Base-by-base conservation (phyloP, 805 yeast species). In the Ogataea chonburiensis region DNA sequence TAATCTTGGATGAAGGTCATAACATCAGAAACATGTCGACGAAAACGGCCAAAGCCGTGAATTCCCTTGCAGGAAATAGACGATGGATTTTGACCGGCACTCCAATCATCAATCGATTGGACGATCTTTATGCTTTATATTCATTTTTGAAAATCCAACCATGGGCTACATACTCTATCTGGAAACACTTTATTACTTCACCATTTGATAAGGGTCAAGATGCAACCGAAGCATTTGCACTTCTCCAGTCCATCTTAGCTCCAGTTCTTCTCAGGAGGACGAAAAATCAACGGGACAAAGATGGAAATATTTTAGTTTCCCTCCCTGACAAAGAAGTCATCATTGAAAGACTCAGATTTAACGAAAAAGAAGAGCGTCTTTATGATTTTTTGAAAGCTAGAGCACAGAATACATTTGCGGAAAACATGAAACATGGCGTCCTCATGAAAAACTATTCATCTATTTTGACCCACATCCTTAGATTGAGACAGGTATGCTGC, bases 1-100 rank as follows among this genome's bases (percentile, higher is more conserved):
- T 89, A 3, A 50, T 61, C 20, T 55, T 91, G 7, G 97, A 89
- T 60, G 98, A 89, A 60, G 97, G 93, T 7, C 98, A 91, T 55
- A 84, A 73, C 17, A 89, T 89, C 40, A 70, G 95, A 52, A 89
- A 88, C 56, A 68, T 89, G 50, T 64, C 73, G 29, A 79, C 95
- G 2, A 81, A 81, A 40, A 81, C 95, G 0, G 79, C 96, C 0
- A 81, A 79, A 45, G 83, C 97, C 0, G 71, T 88, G 6, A 77
- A 75, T 58, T 82, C 75, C 15, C 53, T 89, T n/a, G 52, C 62
- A 7, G 77, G 86, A 49, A 65, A 69, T 13, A 67, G 93, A 31
- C 77, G 77, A 42, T 89, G 98, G 98, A 68, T 83, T 3, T 65
- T 91, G 30, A 87, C 97, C 0, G 98, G 98, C 6, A 89, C 98